Conservation (phyloP, 768 basidiomycete species). For the Galerina sulciceps region DNA sequence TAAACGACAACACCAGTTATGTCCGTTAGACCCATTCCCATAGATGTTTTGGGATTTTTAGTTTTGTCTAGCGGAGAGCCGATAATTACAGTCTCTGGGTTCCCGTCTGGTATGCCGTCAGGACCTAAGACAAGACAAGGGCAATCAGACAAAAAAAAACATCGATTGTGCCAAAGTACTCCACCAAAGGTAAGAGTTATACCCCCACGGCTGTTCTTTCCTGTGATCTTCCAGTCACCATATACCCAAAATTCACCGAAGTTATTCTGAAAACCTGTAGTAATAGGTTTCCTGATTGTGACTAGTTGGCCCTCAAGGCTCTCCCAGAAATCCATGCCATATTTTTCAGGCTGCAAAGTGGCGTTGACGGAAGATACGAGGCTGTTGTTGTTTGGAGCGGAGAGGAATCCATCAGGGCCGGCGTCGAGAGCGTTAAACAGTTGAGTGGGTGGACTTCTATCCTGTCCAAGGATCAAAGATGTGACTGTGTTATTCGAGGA, state of each 20-base stretch:
- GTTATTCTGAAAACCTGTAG: conserved; percentile 52
- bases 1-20: conserved; percentile 61
- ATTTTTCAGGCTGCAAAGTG: conserved; percentile 51
- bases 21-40: conserved; percentile 51
- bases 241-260: conserved; percentile 65
- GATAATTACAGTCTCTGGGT: conserved; percentile 60
- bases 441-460: conserved; percentile 56
- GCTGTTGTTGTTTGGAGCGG: conserved; percentile 57
- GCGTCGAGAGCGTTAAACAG: conserved; percentile 51
- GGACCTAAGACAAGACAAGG: conserved; percentile 35
- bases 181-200: conserved; percentile 53
- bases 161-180: conserved; percentile 2
- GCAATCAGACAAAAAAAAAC: conserved; percentile 1
- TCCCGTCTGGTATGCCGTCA: conserved; percentile 56
- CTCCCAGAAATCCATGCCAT: conserved; percentile 68
- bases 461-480: conserved; percentile 55
- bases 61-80: conserved; percentile 58
- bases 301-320: conserved; percentile 65
- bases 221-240: conserved; percentile 59
- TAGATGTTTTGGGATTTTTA: conserved; percentile 48
- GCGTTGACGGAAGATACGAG: conserved; percentile 49
- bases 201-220: conserved; percentile 59
- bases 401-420: conserved; percentile 58
- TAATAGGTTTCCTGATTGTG: conserved; percentile 49
- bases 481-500: conserved; percentile 50